These are phyloP conservation scores for Eucalyptus pauciflora DNA, from an alignment of 345 rosid genomes.

Conservation along the genomic window DNA sequence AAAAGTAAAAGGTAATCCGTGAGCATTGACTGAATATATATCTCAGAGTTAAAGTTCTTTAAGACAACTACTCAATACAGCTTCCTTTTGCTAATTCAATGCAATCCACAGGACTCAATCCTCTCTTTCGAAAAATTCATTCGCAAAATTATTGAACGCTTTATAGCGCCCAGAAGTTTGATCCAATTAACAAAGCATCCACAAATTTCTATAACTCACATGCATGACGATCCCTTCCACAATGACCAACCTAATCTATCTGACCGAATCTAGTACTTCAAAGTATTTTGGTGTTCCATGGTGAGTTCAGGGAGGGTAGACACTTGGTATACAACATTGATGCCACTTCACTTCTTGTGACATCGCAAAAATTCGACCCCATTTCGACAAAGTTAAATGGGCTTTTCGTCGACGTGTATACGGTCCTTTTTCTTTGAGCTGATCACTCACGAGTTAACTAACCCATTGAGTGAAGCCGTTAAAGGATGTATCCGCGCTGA, in stretches of 20 bases:
- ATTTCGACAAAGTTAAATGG: no score
- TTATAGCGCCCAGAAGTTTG: background rate
- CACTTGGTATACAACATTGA: background rate
- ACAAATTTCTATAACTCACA: background rate
- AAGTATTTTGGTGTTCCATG: background rate
- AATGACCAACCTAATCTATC: background rate
- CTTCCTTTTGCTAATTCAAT: background rate
- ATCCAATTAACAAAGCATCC: background rate
- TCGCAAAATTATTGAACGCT: background rate
- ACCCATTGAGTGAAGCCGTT: no score
- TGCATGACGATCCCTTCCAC: background rate
- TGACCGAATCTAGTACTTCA: background rate
- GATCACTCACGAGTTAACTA: no score
- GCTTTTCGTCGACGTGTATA: no score
- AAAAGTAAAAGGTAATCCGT: background rate
- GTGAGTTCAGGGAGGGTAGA: background rate
- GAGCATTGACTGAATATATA: background rate
- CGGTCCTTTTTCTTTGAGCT: no score
- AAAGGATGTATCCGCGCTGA: no score
- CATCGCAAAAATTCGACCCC: no score
- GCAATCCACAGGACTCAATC: background rate
- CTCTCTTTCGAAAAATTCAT: background rate
- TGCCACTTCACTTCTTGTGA: background rate
- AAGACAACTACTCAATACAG: background rate
- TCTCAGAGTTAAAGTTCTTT: background rate